Base-by-base conservation (phyloP, 2,329 filamentous ascomycete species). In the Phyllosticta citribraziliensis region DNA sequence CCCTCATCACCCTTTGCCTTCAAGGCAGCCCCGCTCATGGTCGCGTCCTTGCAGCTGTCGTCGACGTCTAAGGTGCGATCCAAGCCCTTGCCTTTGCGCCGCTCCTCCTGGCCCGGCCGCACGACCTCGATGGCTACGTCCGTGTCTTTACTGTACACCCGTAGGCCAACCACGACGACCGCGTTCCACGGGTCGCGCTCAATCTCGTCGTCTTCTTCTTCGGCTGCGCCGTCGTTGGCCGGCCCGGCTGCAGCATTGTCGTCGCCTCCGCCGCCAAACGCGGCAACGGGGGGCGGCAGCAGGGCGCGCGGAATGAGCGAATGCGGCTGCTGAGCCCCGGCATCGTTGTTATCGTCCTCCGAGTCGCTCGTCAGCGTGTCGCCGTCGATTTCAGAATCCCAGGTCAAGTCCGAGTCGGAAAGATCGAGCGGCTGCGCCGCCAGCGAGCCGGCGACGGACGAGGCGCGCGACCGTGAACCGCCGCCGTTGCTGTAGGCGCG, bases 161-260 rank as follows among this genome's bases (percentile, higher is more conserved):
- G 74, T 30, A 86, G 69, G 0, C 83, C 83, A 4, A 85, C 77
- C 17, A 85, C 82, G 63, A 81, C 84, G 0, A 84, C 77, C 0
- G 83, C 83, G 66, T 85, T 84, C 83, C 83, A 86, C 0, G 82
- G 82, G 63, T 81, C 78, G 19, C 74, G 72, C 52, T 73, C 75
- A 58, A 79, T 78, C 40, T 79, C 74, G 27, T 76, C 75, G 53
- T 75, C 72, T 2, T 67, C 67, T n/a, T 65, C 63, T 6, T 56
- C 52, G 4, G 70, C 69, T 6, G 71, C 61, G 27, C n/a, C 55
- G 17, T 61, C 51, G 27, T 55, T 12, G 51, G 50, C 30, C 10
- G 51, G 12, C 1, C 2, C 24, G 14, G 47, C 19, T 20, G n/a
- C 27, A 11, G 20, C 24, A 6, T 35, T 40, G 53, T 60, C 24